Conservation (phyloP, 2,329 filamentous ascomycete genomes). For the Leptographium procerum region DNA sequence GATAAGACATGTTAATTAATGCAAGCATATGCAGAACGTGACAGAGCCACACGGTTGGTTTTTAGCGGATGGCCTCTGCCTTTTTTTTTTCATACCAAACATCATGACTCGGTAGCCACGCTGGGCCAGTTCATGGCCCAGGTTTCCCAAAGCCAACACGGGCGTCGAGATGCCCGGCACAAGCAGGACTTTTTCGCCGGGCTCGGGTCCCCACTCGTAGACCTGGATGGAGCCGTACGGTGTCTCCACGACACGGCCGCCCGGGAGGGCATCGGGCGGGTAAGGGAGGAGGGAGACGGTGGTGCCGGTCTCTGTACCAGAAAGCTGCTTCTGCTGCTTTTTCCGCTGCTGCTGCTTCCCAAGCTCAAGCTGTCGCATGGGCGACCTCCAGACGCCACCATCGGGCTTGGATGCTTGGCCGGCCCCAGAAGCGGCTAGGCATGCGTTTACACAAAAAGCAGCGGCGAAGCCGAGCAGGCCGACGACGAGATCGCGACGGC, state of each 20-base stretch:
- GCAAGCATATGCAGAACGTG: no score
- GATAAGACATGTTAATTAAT: no score
- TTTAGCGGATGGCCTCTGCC: not conserved
- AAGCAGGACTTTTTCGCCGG: conserved; percentile 60
- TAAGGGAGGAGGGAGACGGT: conserved; percentile 41
- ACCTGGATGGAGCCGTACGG: conserved; percentile 61
- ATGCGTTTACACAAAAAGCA: not conserved
- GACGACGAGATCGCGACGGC: not conserved
- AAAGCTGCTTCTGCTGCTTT: no score
- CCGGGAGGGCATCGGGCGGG: conserved; percentile 58
- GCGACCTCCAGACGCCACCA: not conserved
- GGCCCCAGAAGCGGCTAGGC: not conserved
- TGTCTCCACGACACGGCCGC: conserved; percentile 54
- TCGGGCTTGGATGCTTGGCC: not conserved
- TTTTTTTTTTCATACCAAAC: conserved; percentile 47
- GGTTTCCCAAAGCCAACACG: conserved; percentile 52
- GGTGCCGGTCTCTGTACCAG: no score
- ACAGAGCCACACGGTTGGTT: not conserved
- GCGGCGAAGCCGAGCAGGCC: not conserved
- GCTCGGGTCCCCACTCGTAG: conserved; percentile 69
- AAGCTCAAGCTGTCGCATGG: not conserved
- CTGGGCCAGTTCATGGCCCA: conserved; percentile 54
- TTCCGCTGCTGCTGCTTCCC: not conserved
- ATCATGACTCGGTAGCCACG: conserved; percentile 67
- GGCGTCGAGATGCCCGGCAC: conserved; percentile 78